Conservation (phyloP, 441 rosid species). For the Pelargonium hybrid region DNA sequence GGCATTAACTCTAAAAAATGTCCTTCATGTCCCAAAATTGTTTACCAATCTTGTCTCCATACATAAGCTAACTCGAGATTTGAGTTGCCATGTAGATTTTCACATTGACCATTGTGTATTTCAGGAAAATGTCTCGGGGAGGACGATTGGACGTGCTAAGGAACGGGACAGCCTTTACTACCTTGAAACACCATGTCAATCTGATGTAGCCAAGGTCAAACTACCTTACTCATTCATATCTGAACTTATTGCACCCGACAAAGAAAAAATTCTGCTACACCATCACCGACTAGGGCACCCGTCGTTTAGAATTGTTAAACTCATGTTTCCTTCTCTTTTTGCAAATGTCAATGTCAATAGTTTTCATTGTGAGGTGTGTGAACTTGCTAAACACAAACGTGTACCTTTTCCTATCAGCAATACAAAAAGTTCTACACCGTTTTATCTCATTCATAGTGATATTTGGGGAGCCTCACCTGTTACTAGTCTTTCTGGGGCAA, state of each 20-base stretch:
- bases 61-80: constrained; percentile 4
- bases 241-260: too few relatives aligned
- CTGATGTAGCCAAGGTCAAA: too few relatives aligned
- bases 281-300: background rate
- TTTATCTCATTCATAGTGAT: background rate
- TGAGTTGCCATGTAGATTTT: background rate
- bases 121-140: background rate
- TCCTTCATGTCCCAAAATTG: background rate
- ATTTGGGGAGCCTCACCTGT: background rate
- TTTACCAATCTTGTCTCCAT: background rate
- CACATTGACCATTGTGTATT: background rate
- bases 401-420: background rate
- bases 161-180: constrained; percentile 1
- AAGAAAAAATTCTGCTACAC: too few relatives aligned
- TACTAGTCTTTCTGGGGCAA: background rate
- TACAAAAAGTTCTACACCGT: background rate
- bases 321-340: background rate
- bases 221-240: too few relatives aligned
- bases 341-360: too few relatives aligned
- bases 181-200: background rate
- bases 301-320: background rate
- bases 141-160: constrained; percentile 11
- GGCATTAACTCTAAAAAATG: background rate
- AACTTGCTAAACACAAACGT: background rate
- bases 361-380: background rate